Evolutionary conservation across 148 eudicot genomes (phyloP).

Genomic region (Chenopodium suecicum): DNA sequence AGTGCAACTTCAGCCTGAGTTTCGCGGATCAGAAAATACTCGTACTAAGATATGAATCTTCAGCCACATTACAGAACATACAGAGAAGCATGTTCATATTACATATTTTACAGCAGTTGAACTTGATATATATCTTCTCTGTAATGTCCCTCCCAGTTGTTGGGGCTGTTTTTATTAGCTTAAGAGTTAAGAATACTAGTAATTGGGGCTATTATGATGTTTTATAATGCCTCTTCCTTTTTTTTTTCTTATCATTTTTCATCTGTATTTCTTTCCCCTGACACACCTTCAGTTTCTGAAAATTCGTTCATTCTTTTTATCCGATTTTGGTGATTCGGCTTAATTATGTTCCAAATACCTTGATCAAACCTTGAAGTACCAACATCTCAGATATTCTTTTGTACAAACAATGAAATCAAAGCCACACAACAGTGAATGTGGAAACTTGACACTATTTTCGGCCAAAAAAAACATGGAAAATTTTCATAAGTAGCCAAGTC

Average conservation of each 20-base stretch:
- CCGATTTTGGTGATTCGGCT: background rate
- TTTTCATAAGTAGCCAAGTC: background rate
- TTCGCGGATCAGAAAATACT: conserved; percentile 1
- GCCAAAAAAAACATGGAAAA: background rate
- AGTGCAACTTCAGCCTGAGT: conserved; percentile 17
- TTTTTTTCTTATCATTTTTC: background rate
- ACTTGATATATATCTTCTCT: conserved; percentile 3
- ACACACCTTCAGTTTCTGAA: conserved; percentile 8
- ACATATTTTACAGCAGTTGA: conserved; percentile 12
- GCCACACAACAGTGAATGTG: background rate
- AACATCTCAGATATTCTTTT: background rate
- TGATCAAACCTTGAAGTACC: background rate
- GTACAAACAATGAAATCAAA: background rate
- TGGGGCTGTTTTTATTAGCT: conserved; percentile 1
- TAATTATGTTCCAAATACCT: background rate
- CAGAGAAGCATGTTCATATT: conserved; percentile 16
- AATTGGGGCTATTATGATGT: conserved; percentile 15
- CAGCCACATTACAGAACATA: conserved; percentile 16
- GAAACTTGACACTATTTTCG: background rate
- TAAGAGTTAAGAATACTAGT: conserved; percentile 6
- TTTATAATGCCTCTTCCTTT: conserved; percentile 7
- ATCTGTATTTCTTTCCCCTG: conserved; percentile 8
- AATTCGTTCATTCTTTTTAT: conserved; percentile 26
- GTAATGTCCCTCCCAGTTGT: conserved; percentile 18
- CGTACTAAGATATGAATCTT: conserved; percentile 4